phyloP scores from a whole-genome alignment of 2,329 filamentous ascomycete species.

The Zymoseptoria brevis region DNA sequence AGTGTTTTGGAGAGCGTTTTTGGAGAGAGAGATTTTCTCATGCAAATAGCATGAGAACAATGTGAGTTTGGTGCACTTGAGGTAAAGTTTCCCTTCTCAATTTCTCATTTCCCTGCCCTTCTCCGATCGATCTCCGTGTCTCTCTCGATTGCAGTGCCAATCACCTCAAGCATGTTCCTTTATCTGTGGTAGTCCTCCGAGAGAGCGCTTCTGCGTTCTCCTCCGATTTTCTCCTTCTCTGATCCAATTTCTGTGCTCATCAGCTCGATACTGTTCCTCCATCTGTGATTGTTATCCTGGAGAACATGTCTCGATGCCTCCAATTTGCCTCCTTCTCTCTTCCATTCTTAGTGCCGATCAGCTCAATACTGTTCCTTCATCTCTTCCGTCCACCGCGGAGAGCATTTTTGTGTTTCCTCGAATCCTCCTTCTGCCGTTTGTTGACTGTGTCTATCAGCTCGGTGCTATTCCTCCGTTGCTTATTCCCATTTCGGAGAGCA shows the following conservation, averaged over 20 bases:
- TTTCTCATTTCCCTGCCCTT: neutral
- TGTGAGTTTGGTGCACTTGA: neutral
- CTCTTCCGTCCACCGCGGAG: neutral
- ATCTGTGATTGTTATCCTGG: neutral
- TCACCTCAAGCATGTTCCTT: neutral
- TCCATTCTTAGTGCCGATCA: neutral
- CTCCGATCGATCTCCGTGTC: neutral
- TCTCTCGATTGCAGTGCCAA: neutral
- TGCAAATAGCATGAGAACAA: neutral
- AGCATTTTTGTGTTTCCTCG: neutral
- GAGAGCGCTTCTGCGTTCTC: neutral
- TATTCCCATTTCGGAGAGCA: neutral
- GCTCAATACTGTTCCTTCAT: neutral
- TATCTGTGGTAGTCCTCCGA: neutral
- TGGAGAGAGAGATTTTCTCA: neutral
- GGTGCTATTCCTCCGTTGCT: no score
- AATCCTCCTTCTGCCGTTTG: neutral
- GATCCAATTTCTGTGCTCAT: no score
- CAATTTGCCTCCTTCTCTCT: neutral
- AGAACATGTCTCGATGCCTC: no score
- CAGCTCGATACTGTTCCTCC: neutral
- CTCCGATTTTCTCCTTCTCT: no score
- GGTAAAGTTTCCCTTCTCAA: neutral
- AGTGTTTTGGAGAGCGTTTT: neutral
- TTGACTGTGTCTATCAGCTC: neutral